Percentiles rank a stretch among this genome's conserved stretches.
Conservation (phyloP, 2,329 filamentous ascomycete species). For the Sporothrix curviconia region DNA sequence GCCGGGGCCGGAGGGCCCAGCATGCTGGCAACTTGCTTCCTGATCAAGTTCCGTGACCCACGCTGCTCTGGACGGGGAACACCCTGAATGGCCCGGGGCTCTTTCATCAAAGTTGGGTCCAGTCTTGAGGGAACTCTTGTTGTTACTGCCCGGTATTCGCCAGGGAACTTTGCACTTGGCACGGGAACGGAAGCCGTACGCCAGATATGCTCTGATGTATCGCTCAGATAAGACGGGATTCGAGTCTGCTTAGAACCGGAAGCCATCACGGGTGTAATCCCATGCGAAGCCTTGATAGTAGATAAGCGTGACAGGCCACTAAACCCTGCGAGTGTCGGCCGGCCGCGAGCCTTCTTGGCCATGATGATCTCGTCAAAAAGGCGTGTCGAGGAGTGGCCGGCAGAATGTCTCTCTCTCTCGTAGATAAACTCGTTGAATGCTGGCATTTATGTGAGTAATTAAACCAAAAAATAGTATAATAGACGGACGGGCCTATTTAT, state of each 20-base stretch:
- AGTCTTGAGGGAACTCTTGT: conserved; percentile 72
- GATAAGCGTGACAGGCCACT: conserved; percentile 48
- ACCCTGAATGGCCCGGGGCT: conserved; percentile 83
- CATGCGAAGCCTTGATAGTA: conserved; percentile 51
- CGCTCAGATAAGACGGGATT: conserved; percentile 56
- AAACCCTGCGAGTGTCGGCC: conserved; percentile 54
- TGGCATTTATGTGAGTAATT: conserved; percentile 24
- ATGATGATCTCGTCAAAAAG: conserved; percentile 81
- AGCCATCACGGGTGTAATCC: conserved; percentile 37
- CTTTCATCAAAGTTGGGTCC: conserved; percentile 81
- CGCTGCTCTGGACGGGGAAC: conserved; percentile 59
- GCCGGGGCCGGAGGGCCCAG: conserved; percentile 23
- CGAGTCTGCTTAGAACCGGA: conserved; percentile 30
- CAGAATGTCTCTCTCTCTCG: conserved; percentile 61
- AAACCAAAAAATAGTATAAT: no score
- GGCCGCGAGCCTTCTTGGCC: conserved; percentile 64
- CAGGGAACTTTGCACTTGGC: conserved; percentile 55
- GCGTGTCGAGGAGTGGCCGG: conserved; percentile 59
- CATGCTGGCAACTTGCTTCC: conserved; percentile 48
- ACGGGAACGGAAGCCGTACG: conserved; percentile 57
- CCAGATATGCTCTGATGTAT: conserved; percentile 75
- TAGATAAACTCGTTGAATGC: conserved; percentile 81
- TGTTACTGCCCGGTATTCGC: conserved; percentile 55
- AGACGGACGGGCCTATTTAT: no score
- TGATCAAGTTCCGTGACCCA: conserved; percentile 42